Percentiles rank a stretch among this genome's conserved stretches.
Evolutionary conservation across 352 stramenopile genomes (phyloP).

Genomic region (Blastocystis sp.): DNA sequence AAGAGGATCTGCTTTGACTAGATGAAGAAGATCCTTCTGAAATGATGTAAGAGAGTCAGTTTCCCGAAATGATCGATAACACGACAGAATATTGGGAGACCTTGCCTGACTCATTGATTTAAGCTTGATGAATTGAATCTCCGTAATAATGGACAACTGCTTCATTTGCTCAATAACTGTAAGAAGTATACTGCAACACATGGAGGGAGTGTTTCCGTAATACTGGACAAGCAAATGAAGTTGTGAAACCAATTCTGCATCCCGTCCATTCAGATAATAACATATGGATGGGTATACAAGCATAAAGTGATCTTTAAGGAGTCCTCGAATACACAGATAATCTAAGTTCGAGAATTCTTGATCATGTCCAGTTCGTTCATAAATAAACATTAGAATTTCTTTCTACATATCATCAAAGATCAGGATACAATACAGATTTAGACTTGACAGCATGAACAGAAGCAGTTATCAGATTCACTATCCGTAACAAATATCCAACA

Average conservation of each 20-base stretch:
- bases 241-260: background rate
- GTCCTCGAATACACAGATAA: background rate
- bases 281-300: background rate
- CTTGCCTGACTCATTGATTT: background rate
- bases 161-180: conserved; percentile 1
- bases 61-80: background rate
- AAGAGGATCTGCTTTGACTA: background rate
- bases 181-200: background rate
- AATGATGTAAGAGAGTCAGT: background rate
- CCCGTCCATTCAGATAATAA: background rate
- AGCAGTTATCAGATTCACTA: background rate
- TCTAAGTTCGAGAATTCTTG: background rate
- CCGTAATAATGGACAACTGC: background rate
- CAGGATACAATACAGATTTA: background rate
- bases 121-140: background rate
- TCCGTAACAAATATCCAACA: background rate
- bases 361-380: background rate
- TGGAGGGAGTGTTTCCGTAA: background rate
- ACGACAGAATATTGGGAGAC: background rate
- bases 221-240: background rate
- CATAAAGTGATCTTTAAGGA: background rate
- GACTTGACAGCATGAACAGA: background rate
- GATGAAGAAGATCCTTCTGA: background rate
- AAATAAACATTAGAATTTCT: background rate
- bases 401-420: background rate